Base-by-base conservation (phyloP, 2,329 filamentous ascomycete species). In the Sclerotinia borealis region DNA sequence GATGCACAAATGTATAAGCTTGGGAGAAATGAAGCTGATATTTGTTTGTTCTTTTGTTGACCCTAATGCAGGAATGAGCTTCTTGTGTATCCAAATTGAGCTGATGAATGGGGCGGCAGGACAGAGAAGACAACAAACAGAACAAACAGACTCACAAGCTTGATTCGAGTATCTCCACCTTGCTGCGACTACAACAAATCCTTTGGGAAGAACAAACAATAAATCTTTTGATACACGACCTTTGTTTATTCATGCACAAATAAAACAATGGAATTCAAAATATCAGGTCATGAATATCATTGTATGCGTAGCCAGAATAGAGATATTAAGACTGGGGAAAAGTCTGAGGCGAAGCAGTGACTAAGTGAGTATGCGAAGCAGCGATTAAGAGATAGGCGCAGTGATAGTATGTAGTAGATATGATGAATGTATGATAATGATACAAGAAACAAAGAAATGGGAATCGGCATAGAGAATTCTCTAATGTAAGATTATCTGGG, bases 21-120 rank as follows among this genome's bases (percentile, higher is more conserved):
- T 43, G 49, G 45, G 19, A 60, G 60, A 29, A 39, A 49, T 19
- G 34, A 5, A 56, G 50, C 39, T 58, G 41, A 41, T 62, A 49
- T 31, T 48, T 62, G 60, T 62, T 62, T 62, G 60, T 25, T 56
- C 31, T 50, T 47, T 58, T 58, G 29, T 37, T 54, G 41, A 62
- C 56, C 50, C 60, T 62, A 62, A 22, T 29, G 41, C 50, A 5
- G 41, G 25, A 31, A 56, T 56, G 19, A 62, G 60, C 31, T 56
- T 62, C n/a, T 27, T 39, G 54, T 56, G 60, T 56, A 64, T 43
- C 37, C 43, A 17, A 58, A 54, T 45, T 25, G 19, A 59, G 36
- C 27, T 36, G 17, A 25, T 15, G 17, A 47, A 31, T 37, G 31
- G 13, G 22, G 39, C 39, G 39, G 13, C 39, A 56, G 41, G 39